Percentiles rank a stretch among this genome's conserved stretches.
phyloP scores from a whole-genome alignment of 2,329 filamentous ascomycete genomes.

The Herpotrichia juniperi region DNA sequence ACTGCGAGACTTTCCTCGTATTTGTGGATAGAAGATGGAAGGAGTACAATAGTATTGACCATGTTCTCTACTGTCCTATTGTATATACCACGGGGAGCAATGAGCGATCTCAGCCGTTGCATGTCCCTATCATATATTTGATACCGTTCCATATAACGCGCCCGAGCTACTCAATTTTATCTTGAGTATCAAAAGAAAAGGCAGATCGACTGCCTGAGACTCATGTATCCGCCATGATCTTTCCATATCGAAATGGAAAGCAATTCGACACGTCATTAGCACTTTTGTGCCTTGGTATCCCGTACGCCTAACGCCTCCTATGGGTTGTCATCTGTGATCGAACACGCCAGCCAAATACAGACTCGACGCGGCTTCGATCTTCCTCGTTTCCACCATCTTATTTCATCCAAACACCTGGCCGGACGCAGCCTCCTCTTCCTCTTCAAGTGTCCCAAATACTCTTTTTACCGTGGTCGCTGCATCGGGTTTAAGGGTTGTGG shows the following conservation, averaged over 20 bases:
- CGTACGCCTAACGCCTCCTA: not conserved
- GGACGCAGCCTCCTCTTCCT: not conserved
- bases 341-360: not conserved
- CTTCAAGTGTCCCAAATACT: not conserved
- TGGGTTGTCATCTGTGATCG: not conserved
- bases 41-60: not conserved
- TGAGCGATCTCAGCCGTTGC: not conserved
- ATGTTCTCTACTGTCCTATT: not conserved
- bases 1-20: too few relatives aligned
- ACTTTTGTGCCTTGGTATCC: not conserved
- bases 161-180: too few relatives aligned
- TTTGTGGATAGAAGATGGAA: not conserved
- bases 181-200: too few relatives aligned
- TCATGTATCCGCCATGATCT: not conserved
- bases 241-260: not conserved
- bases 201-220: not conserved
- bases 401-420: not conserved
- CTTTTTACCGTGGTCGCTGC: constrained; percentile 51
- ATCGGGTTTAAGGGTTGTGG: constrained; percentile 52
- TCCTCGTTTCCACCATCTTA: not conserved
- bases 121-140: too few relatives aligned
- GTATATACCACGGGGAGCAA: not conserved
- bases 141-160: too few relatives aligned
- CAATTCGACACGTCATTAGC: not conserved
- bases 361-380: not conserved